Base-by-base conservation (phyloP, 495 filamentous ascomycete species). In the Platismatia glauca region DNA sequence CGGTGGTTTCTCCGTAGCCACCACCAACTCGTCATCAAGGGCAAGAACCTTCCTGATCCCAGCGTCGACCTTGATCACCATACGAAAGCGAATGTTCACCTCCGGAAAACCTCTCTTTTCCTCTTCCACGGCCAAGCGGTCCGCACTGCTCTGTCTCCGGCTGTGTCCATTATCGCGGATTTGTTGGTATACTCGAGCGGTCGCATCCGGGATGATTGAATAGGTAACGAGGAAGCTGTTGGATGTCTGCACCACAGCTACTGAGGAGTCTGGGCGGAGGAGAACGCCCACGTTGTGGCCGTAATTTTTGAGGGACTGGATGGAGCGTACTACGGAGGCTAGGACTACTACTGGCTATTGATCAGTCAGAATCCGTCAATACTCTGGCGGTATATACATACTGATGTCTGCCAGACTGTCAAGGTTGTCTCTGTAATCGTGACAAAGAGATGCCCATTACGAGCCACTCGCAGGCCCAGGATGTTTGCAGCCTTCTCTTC, bases 1-100 rank as follows among this genome's bases (percentile, higher is more conserved):
- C 3, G 91, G 86, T 3, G 95, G 95, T 71, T 93, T 96, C 65
- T 88, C 80, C 6, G 95, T 99, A 12, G 94, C 91, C 46, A 99
- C 92, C 43, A 99, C 81, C 37, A 99, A 79, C 73, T 97, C 95
- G 38, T 94, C 88, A 66, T 97, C 95, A 43, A 97, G 79, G 4
- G 95, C 93, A 55, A 97, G 73, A n/a, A 87, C 90, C 66, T 80
- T 83, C 37, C 84, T 84, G 65, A 99, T 96, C 2, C 95, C 95
- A 12, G 95, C 95, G 73, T 99, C 94, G 27, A 99, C 89, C 74
- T 95, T 95, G 62, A 99, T 97, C 29, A 95, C 92, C 90, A 97
- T 97, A 58, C 94, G 82, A 75, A 99, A 97, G 24, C 90, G 85
- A 52, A 97, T 79, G 64, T 84, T 97, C 55, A 94, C 84, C 72